Base-by-base conservation (phyloP, 805 yeast species). In the Suhomyces xylopsoci region DNA sequence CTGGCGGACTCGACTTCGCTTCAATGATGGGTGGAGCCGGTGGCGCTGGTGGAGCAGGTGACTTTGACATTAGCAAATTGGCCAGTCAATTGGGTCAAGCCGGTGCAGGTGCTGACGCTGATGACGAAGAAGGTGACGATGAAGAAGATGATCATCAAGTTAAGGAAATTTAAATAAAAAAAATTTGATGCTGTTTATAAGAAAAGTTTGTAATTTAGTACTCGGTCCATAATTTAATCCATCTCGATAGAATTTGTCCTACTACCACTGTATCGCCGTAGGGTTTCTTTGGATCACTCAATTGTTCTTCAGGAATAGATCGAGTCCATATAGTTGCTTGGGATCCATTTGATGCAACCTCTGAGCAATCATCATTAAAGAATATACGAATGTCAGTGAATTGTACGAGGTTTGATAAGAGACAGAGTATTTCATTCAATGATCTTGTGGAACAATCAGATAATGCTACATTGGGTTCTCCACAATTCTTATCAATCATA, bases 81-180 rank as follows among this genome's bases (percentile, higher is more conserved):
- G 78, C 79, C 40, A 71, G 76, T 55, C 78, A 74, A 67, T 72
- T 74, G 63, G 78, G 78, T 43, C 70, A 70, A 57, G 73, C 73
- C 40, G 71, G 70, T 49, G 72, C 66, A 49, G 64, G 58, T 17
- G 57, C 49, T 1, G 62, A 48, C 10, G 63, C 48, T 9, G 64
- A 45, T 6, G 64, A 52, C 6, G 66, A 55, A 8, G 64, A 53
- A 17, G 69, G 54, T 10, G 69, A 58, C 10, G 70, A 64, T n/a
- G 59, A 61, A 51, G 64, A 54, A 40, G 63, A 60, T 47, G 60
- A 56, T 43, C 63, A 60, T 48, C 59, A 55, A 52, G 51, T 55
- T 43, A n/a, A 38, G 17, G 42, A 38, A 38, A 17, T 38, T 10
- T 38, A 38, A 38, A 38, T 17, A 10, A 19, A 12, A 5, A 9